Evolutionary conservation across 768 basidiomycete species (phyloP).

Genomic region (Botryobasidium botryosum): DNA sequence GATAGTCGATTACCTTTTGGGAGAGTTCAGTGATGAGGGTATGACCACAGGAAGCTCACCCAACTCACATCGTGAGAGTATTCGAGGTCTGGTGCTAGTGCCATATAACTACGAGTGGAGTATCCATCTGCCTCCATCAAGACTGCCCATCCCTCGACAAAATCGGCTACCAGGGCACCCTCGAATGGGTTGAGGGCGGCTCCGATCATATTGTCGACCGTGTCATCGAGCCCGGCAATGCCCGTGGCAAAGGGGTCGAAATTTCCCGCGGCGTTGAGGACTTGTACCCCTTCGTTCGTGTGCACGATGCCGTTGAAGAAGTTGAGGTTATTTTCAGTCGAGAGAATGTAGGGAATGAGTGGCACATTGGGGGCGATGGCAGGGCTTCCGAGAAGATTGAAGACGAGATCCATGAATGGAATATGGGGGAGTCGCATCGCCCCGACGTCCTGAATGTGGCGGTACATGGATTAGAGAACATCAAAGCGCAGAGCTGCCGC

Average conservation of each 20-base stretch:
- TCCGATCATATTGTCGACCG: background rate
- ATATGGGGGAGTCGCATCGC: constrained; percentile 16
- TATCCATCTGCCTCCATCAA: constrained; percentile 2
- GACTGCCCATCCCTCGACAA: background rate
- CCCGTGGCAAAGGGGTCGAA: too few relatives aligned
- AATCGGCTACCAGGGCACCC: background rate
- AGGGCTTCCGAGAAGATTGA: constrained; percentile 8
- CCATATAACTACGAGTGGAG: background rate
- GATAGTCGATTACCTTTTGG: constrained; percentile 1
- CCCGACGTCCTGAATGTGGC: constrained; percentile 13
- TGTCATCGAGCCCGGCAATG: too few relatives aligned
- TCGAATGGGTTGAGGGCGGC: background rate
- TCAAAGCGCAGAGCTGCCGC: too few relatives aligned
- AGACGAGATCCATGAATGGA: constrained; percentile 13
- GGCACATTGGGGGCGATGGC: background rate
- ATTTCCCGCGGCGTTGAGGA: too few relatives aligned
- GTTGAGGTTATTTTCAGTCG: background rate
- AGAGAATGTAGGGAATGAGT: background rate
- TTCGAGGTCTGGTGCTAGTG: background rate
- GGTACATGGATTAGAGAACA: background rate
- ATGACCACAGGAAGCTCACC: too few relatives aligned
- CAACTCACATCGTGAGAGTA: too few relatives aligned
- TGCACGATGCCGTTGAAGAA: constrained; percentile 4
- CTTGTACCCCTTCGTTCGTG: too few relatives aligned
- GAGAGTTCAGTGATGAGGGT: too few relatives aligned